Evolutionary conservation across 805 yeast genomes (phyloP).

Genomic region (Blastobotrys robertii): DNA sequence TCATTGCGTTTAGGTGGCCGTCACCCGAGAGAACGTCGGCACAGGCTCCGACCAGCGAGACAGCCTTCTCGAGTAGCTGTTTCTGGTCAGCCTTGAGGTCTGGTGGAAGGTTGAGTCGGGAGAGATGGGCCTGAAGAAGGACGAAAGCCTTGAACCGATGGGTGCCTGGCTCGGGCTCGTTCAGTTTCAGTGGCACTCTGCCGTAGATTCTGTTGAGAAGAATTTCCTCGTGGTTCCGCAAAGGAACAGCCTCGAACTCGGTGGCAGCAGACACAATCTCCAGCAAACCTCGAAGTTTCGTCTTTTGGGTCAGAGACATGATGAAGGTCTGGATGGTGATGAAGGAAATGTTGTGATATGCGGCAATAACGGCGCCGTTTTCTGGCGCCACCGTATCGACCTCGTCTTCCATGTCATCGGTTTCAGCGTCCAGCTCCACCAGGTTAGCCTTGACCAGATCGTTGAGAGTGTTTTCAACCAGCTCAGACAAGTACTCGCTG

Average conservation of each 20-base stretch:
- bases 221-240: slow-evolving; percentile 51
- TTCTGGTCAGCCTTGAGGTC: slow-evolving; percentile 54
- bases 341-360: slow-evolving; percentile 60
- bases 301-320: slow-evolving; percentile 39
- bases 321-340: slow-evolving; percentile 56
- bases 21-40: slow-evolving; percentile 73
- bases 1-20: slow-evolving; percentile 67
- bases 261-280: slow-evolving; percentile 57
- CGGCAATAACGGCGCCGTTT: slow-evolving; percentile 65
- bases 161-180: slow-evolving; percentile 32
- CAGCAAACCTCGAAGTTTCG: slow-evolving; percentile 51
- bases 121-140: slow-evolving; percentile 71
- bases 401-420: slow-evolving; percentile 27
- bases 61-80: slow-evolving; percentile 38
- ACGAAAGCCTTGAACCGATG: slow-evolving; percentile 64
- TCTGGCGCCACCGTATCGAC: slow-evolving; percentile 40
- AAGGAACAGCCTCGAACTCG: slow-evolving; percentile 59
- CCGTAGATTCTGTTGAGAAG: slow-evolving; percentile 42
- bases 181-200: slow-evolving; percentile 52
- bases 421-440: slow-evolving; percentile 45
- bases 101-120: slow-evolving; percentile 50
- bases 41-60: slow-evolving; percentile 51
- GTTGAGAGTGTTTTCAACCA: slow-evolving; percentile 60
- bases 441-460: slow-evolving; percentile 51
- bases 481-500: slow-evolving; percentile 74